phyloP scores from a whole-genome alignment of 2,329 filamentous ascomycete species.

The Chaetomium sp. region DNA sequence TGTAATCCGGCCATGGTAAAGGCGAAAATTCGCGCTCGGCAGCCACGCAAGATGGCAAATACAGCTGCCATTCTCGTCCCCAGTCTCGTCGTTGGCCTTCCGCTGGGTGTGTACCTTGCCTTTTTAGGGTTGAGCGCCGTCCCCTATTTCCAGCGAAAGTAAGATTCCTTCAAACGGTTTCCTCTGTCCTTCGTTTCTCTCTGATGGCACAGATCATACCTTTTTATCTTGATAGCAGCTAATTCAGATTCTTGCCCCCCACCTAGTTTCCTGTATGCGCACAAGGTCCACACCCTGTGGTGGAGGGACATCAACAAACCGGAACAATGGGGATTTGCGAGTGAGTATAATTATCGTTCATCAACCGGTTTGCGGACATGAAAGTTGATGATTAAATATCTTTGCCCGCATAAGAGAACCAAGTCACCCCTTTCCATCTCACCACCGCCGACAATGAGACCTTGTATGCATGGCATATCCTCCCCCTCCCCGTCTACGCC shows the following conservation, averaged over 20 bases:
- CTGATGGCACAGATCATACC: neutral
- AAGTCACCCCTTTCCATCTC: constrained; percentile 84
- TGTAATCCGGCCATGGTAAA: constrained; percentile 1
- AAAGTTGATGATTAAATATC: neutral
- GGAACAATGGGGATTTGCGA: constrained; percentile 83
- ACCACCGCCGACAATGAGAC: constrained; percentile 73
- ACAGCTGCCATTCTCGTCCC: constrained; percentile 42
- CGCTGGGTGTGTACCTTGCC: constrained; percentile 65
- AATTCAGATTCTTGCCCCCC: neutral
- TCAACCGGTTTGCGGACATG: neutral
- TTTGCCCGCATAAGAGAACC: constrained; percentile 62
- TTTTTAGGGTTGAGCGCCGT: constrained; percentile 68
- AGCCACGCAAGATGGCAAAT: constrained; percentile 19
- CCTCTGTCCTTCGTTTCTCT: neutral
- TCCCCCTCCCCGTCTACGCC: constrained; percentile 76
- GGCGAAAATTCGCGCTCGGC: neutral
- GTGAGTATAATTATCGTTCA: constrained; percentile 52
- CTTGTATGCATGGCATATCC: constrained; percentile 87
- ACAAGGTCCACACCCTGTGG: constrained; percentile 72
- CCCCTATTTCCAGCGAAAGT: constrained; percentile 80
- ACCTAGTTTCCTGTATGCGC: constrained; percentile 75
- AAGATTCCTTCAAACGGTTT: constrained; percentile 37
- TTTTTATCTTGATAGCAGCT: neutral
- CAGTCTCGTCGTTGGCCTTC: constrained; percentile 58
- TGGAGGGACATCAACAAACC: constrained; percentile 67